Conservation (phyloP, 176 grass and related monocot species). For the Aegilops speltoides region DNA sequence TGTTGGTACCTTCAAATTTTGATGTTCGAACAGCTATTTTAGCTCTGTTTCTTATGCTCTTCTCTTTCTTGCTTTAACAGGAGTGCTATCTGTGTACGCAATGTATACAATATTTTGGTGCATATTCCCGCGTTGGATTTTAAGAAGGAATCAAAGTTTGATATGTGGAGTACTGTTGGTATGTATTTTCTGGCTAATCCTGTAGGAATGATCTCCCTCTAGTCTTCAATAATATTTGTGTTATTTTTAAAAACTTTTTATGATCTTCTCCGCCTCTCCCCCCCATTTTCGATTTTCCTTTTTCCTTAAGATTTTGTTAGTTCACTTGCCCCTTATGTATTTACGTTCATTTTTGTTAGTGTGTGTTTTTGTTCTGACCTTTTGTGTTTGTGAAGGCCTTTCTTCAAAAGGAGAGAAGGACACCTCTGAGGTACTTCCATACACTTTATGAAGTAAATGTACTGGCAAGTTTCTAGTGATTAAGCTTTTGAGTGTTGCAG, state of each 20-base stretch:
- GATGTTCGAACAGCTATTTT: not conserved
- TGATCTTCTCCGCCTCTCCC: not conserved
- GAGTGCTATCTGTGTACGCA: constrained; percentile 42
- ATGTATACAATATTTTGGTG: constrained; percentile 62
- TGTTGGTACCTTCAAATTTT: not conserved
- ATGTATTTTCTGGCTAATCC: constrained; percentile 20
- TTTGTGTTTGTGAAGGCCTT: constrained; percentile 53
- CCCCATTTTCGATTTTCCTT: not conserved
- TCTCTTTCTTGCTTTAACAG: constrained; percentile 43
- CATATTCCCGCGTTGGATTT: constrained; percentile 55
- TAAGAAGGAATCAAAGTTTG: constrained; percentile 56
- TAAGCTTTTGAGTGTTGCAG: constrained; percentile 41
- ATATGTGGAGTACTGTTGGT: constrained; percentile 81
- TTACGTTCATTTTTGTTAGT: not conserved
- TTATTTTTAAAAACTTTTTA: not conserved
- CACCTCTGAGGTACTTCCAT: constrained; percentile 54
- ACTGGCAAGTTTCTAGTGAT: constrained; percentile 4
- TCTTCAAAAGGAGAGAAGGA: constrained; percentile 63
- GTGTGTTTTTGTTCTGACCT: not conserved
- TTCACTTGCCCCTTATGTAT: not conserved
- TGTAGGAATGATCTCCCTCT: not conserved
- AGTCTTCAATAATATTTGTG: not conserved
- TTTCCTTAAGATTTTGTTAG: not conserved
- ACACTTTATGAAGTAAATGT: constrained; percentile 29
- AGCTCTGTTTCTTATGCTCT: constrained; percentile 25